Evolutionary conservation across 2,329 filamentous ascomycete species (phyloP).

Genomic region (Leptographium lundbergii): DNA sequence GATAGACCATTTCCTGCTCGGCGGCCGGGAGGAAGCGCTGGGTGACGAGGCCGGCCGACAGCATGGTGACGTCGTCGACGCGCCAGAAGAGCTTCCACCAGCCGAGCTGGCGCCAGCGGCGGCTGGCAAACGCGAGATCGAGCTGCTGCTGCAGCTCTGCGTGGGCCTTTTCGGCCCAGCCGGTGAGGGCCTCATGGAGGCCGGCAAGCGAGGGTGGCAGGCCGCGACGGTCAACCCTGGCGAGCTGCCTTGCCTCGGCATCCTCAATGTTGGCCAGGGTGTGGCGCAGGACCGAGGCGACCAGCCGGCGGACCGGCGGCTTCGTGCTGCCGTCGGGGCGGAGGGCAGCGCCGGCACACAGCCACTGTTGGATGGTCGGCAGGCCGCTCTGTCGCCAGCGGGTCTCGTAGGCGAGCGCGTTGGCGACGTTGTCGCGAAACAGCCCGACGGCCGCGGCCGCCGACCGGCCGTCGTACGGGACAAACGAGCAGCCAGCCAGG

Average conservation of each 20-base stretch:
- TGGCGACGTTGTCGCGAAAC: conserved; percentile 56
- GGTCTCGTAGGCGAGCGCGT: conserved; percentile 60
- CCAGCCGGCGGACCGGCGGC: conserved; percentile 50
- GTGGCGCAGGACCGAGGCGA: conserved; percentile 52
- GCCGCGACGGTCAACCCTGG: neutral
- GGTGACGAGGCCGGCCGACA: conserved; percentile 65
- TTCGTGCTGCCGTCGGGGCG: conserved; percentile 39
- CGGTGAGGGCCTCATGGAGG: conserved; percentile 47
- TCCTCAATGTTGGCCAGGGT: conserved; percentile 36
- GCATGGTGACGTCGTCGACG: conserved; percentile 80
- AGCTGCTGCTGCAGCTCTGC: conserved; percentile 71
- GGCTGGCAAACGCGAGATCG: conserved; percentile 63
- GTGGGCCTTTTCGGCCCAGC: conserved; percentile 72
- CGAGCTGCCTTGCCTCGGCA: conserved; percentile 27
- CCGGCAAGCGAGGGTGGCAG: conserved; percentile 22
- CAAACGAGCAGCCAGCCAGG: conserved; percentile 36
- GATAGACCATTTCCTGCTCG: conserved; percentile 71
- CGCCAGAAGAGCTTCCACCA: conserved; percentile 98
- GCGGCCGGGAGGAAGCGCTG: conserved; percentile 65
- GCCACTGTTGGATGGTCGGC: conserved; percentile 52
- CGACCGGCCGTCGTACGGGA: conserved; percentile 49
- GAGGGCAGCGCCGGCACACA: conserved; percentile 35
- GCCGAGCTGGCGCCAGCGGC: conserved; percentile 63
- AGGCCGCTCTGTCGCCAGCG: conserved; percentile 64
- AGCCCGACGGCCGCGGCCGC: conserved; percentile 51